Percentiles rank a stretch among this genome's conserved stretches.
These are phyloP conservation scores for Cyclanthera cordifolia DNA, from an alignment of 306 rosid genomes.

Conservation along the genomic window DNA sequence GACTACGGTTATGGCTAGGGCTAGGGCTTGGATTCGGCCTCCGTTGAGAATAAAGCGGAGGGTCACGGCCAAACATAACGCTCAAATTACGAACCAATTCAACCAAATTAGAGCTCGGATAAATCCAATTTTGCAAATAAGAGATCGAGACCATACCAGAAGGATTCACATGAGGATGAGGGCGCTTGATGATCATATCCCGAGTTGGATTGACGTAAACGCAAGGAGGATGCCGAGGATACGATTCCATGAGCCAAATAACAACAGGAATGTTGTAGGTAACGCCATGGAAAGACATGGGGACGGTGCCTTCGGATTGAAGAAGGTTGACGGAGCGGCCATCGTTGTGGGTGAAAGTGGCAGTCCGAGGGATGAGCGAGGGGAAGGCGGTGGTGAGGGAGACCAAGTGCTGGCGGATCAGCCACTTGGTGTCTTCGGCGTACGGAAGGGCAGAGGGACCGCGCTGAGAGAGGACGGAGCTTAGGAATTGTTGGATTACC, in stretches of 20 bases:
- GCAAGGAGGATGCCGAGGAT: constrained; percentile 82
- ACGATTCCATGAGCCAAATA: constrained; percentile 84
- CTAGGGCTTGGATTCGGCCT: constrained; percentile 25
- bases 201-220: constrained; percentile 87
- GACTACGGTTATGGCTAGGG: constrained; percentile 21
- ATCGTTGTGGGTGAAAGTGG: constrained; percentile 82
- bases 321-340: constrained; percentile 90
- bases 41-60: constrained; percentile 78
- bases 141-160: constrained; percentile 67
- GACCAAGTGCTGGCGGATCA: constrained; percentile 73
- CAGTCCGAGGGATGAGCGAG: constrained; percentile 76
- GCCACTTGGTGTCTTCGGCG: constrained; percentile 75
- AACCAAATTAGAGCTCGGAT: constrained; percentile 61
- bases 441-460: constrained; percentile 62
- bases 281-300: constrained; percentile 55
- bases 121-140: constrained; percentile 63
- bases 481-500: constrained; percentile 51
- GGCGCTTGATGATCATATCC: constrained; percentile 89
- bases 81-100: constrained; percentile 46
- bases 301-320: constrained; percentile 83
- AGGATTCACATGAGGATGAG: constrained; percentile 62
- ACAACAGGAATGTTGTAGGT: constrained; percentile 90
- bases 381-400: constrained; percentile 42
- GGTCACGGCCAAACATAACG: constrained; percentile 49
- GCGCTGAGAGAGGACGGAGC: constrained; percentile 89